Base-by-base conservation (phyloP, 495 filamentous ascomycete genomes). In the Opeltia flavorubescens region DNA sequence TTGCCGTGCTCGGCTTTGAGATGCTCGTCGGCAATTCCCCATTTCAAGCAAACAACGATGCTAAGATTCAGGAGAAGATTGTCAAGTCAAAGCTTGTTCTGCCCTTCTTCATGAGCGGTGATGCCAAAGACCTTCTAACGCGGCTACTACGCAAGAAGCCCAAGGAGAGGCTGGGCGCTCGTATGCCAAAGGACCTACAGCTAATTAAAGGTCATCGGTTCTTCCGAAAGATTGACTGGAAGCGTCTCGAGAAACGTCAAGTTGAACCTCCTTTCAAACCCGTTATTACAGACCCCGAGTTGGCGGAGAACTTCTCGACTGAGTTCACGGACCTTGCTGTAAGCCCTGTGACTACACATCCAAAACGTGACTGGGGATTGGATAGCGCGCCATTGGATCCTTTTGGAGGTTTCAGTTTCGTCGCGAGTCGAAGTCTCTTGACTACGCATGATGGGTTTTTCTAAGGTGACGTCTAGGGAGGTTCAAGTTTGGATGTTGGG, bases 161-260 rank as follows among this genome's bases (percentile, higher is more conserved):
- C 0, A 68, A 74, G 50, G 95, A 95, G 61, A 77, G 91, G 12
- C 70, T 96, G 5, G 91, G 91, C 4, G 77, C 77, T 50, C 81
- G 83, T 57, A 89, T 89, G 81, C 83, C 83, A 39, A 85, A 84
- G 62, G 91, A 98, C 46, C 62, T 96, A 24, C 64, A 74, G 26
- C 83, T 67, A 5, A 89, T 98, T 62, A 95, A 94, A 73, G 78
- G 80, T 39, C 91, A 98, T 56, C 80, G 91, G 17, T 96, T 98
- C 70, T 98, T 98, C 75, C 75, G 84, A 46, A 89, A 86, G 66
- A 88, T 96, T 55, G 81, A 98, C 67, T 98, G 91, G 91, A 77
- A 74, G 59, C 75, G 74, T 43, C 71, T 98, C 12, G 85, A 81
- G 42, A 69, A 72, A 31, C 72, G 89, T 35, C 85, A 95, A 57